phyloP scores from a whole-genome alignment of 148 eudicot species.

The Dysphania ambrosioides region DNA sequence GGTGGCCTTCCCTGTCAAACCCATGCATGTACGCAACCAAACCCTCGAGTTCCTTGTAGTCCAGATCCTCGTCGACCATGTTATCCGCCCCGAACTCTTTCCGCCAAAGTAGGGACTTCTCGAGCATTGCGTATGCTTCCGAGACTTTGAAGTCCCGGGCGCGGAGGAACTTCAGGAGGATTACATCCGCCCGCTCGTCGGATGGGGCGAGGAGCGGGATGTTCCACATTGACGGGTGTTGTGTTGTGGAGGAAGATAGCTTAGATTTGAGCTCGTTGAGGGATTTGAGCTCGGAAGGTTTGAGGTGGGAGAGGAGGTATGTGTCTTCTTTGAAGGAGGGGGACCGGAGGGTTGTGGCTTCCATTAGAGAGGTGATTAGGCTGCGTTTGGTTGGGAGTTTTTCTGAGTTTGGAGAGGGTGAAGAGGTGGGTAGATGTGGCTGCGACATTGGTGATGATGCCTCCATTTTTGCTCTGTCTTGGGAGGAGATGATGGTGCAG shows the following conservation, averaged over 20 bases:
- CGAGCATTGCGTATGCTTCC: slow-evolving; percentile 59
- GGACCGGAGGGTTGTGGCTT: slow-evolving; percentile 43
- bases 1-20: slow-evolving; percentile 68
- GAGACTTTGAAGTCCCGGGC: slow-evolving; percentile 70
- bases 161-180: slow-evolving; percentile 72
- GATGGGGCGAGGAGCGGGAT: slow-evolving; percentile 34
- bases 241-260: slow-evolving; percentile 35
- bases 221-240: slow-evolving; percentile 60
- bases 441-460: slow-evolving; percentile 37
- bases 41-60: slow-evolving; percentile 74
- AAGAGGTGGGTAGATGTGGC: slow-evolving; percentile 17
- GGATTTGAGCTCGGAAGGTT: slow-evolving; percentile 52
- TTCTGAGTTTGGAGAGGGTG: slow-evolving; percentile 34
- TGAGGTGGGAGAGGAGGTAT: slow-evolving; percentile 54
- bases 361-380: slow-evolving; percentile 56
- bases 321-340: slow-evolving; percentile 86
- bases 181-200: slow-evolving; percentile 43
- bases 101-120: slow-evolving; percentile 57
- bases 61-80: slow-evolving; percentile 62
- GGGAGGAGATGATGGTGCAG: not conserved
- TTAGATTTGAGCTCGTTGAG: slow-evolving; percentile 48
- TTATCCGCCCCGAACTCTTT: slow-evolving; percentile 58
- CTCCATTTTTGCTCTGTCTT: slow-evolving; percentile 29
- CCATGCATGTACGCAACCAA: slow-evolving; percentile 91
- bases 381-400: slow-evolving; percentile 36